Conservation (phyloP, 495 filamentous ascomycete genomes). For the Astrothelium macrocarpum region DNA sequence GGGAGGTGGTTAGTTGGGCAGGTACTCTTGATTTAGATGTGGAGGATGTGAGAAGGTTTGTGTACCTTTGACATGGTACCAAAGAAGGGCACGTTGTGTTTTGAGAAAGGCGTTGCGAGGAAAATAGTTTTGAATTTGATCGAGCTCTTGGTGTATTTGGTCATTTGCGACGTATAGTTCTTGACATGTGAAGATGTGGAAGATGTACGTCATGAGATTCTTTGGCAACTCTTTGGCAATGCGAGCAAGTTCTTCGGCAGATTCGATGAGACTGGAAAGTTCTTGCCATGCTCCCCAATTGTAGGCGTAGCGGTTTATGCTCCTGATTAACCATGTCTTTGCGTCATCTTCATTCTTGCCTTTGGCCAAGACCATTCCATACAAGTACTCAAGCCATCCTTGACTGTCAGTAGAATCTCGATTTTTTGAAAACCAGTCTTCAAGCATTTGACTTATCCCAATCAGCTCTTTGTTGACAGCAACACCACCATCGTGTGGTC, state of each 20-base stretch:
- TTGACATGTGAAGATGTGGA: conserved; percentile 79
- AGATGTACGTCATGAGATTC: conserved; percentile 88
- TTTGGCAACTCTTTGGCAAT: conserved; percentile 59
- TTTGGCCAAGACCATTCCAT: conserved; percentile 81
- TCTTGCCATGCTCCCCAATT: conserved; percentile 98
- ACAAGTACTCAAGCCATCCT: conserved; percentile 94
- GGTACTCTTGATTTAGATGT: not conserved
- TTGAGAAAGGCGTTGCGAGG: conserved; percentile 79
- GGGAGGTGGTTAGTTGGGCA: not conserved
- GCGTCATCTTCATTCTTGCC: conserved; percentile 80
- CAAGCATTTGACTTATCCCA: conserved; percentile 60
- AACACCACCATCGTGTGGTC: conserved; percentile 75
- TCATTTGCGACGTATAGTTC: conserved; percentile 82
- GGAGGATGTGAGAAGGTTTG: conserved; percentile 9
- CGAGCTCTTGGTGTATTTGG: conserved; percentile 58
- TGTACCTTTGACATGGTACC: conserved; percentile 70
- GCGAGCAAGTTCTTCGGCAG: conserved; percentile 66
- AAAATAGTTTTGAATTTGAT: conserved; percentile 70
- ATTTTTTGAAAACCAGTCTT: conserved; percentile 55
- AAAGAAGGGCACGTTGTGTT: conserved; percentile 76
- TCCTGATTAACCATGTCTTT: conserved; percentile 69
- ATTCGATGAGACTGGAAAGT: conserved; percentile 62
- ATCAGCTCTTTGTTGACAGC: conserved; percentile 76
- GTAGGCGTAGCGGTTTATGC: conserved; percentile 76
- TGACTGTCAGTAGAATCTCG: conserved; percentile 50